Percentiles rank a stretch among this genome's conserved stretches.
These are phyloP conservation scores for Suhomyces maxii DNA, from an alignment of 1,139 yeast genomes.

Conservation along the genomic window DNA sequence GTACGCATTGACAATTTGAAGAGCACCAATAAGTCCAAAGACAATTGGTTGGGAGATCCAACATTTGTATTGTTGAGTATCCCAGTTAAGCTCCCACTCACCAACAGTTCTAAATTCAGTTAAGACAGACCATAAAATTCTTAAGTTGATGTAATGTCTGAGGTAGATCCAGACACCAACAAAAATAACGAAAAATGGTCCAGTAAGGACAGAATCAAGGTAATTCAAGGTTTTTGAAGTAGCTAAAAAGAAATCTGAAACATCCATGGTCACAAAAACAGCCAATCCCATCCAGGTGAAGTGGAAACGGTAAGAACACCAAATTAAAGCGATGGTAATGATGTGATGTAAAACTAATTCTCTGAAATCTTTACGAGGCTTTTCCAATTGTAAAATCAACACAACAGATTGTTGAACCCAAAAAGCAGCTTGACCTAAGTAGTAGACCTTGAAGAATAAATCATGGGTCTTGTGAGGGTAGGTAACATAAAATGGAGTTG, in stretches of 20 bases:
- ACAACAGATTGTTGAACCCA: constrained; percentile 96
- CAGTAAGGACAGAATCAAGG: constrained; percentile 63
- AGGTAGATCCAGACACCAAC: constrained; percentile 78
- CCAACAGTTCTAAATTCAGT: constrained; percentile 89
- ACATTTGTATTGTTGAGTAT: constrained; percentile 93
- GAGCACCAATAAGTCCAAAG: constrained; percentile 69
- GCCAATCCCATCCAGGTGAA: constrained; percentile 95
- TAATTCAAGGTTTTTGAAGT: constrained; percentile 82
- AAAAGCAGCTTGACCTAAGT: constrained; percentile 90
- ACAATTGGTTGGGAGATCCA: constrained; percentile 93
- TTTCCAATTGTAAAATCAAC: constrained; percentile 79
- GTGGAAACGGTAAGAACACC: constrained; percentile 90
- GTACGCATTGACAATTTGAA: constrained; percentile 81
- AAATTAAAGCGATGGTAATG: constrained; percentile 84
- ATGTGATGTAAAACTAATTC: constrained; percentile 93
- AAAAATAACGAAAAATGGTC: constrained; percentile 69
- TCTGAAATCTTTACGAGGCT: constrained; percentile 89
- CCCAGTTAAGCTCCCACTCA: constrained; percentile 77
- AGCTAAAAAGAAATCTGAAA: constrained; percentile 87
- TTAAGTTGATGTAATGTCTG: constrained; percentile 82
- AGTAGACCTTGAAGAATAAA: constrained; percentile 71
- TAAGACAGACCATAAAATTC: constrained; percentile 80
- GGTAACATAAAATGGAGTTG: constrained; percentile 71
- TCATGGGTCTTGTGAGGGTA: constrained; percentile 85
- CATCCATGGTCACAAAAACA: constrained; percentile 92